phyloP scores from a whole-genome alignment of 116 monocot genomes.

The Zostera marina region DNA sequence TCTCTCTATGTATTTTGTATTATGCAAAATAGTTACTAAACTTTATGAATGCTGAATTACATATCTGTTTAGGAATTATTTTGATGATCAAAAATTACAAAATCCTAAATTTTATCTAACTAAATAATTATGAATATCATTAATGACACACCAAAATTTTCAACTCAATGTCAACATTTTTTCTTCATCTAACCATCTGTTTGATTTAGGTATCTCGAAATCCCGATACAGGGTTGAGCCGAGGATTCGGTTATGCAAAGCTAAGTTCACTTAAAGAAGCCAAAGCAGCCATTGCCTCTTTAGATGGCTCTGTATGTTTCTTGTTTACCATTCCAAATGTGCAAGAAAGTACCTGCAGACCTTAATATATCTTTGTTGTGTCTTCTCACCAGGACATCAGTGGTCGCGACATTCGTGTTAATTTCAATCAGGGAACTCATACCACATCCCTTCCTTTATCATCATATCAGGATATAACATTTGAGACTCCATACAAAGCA shows the following conservation, averaged over 20 bases:
- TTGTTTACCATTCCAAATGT: not conserved
- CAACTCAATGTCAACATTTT: slow-evolving; percentile 1
- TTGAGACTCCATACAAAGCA: slow-evolving; percentile 58
- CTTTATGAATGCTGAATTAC: no score
- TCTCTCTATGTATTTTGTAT: no score
- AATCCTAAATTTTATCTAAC: no score
- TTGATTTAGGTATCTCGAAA: slow-evolving; percentile 74
- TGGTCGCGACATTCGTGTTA: slow-evolving; percentile 70
- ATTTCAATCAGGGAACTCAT: slow-evolving; percentile 40
- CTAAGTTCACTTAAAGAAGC: slow-evolving; percentile 60
- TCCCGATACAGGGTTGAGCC: slow-evolving; percentile 44
- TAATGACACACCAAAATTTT: not conserved
- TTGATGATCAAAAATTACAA: no score
- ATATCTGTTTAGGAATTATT: no score
- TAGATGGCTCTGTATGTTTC: slow-evolving; percentile 67
- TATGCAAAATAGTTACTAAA: no score
- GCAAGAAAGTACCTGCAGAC: no score
- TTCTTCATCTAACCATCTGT: no score
- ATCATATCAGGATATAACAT: slow-evolving; percentile 24
- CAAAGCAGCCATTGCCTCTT: slow-evolving; percentile 40
- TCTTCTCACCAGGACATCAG: slow-evolving; percentile 32
- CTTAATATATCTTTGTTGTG: not conserved
- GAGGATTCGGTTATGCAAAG: slow-evolving; percentile 59
- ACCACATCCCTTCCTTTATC: slow-evolving; percentile 17
- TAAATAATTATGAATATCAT: no score